Base-by-base conservation (phyloP, 345 rosid species). In the Salix caprea region DNA sequence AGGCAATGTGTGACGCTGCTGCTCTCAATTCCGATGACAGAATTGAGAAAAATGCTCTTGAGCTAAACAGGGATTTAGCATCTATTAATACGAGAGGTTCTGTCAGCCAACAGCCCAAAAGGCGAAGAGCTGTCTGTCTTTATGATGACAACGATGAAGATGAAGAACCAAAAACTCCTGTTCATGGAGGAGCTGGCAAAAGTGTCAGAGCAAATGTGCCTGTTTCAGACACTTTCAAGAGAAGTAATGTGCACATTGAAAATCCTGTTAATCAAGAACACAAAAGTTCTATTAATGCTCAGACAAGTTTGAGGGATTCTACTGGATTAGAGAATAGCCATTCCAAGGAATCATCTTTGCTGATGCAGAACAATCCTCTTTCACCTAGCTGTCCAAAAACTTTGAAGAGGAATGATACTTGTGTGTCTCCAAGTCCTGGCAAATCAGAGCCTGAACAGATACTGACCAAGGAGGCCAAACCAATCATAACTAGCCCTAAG, bases 151-250 rank as follows among this genome's bases (percentile, higher is more conserved):
- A 89, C 26, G 90, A 85, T 52, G 91, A 89, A 70, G 92, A 88
- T 40, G 90, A 85, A 71, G 81, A 84, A 71, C 91, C 91, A 19
- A 92, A 90, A 86, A 95, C 98, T 86, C 98, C 99, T 54, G 86
- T 93, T 82, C 91, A 91, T 77, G 91, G 89, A 76, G 90, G 83
- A 76, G 76, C 85, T 75, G 75, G 74, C 26, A 81, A 71, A 80
- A 85, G 72, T 82, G 76, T 69, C 61, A 86, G 74, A 74, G 83
- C 69, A 50, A 74, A 86, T 60, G 37, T 76, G 30, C 74, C 79
- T 74, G 82, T 71, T 80, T 62, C 82, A 52, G 86, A 75, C 79
- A 69, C 69, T 78, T 37, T 73, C 68, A 86, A 85, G 84, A 76
- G 78, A 67, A 69, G 73, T 70, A 82, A 82, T 64, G 71, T 75